Evolutionary conservation across 257 asterid genomes (phyloP), one percentile per base, ranked within the genome.

Genomic region (Ballota nigra): DNA sequence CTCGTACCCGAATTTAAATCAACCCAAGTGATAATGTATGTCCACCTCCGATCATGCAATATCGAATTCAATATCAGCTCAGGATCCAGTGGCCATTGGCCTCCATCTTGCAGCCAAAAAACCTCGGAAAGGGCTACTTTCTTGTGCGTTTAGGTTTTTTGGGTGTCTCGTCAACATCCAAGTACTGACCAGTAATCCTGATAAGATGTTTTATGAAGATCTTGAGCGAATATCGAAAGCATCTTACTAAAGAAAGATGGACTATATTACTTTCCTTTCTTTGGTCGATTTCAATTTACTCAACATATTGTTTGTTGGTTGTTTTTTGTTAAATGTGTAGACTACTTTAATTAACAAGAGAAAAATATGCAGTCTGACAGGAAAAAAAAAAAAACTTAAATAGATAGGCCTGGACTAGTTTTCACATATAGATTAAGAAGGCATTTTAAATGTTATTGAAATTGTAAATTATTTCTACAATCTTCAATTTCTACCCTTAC

Each of bases 121-220:
- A 12, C 7, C 26, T 8, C 9, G 15, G 49, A 23, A 5, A 11
- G 12, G 24, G 34, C 23, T 13, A 47, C 24, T 60, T 52, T 1
- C 15, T n/a, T 53, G 11, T 65, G 58, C 22, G 55, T 53, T 67
- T 75, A 3, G 53, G 1, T 43, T 13, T 5, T 55, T n/a, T 15
- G 69, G 29, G 68, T 6, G 38, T 28, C 65, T 7, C 76, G 38
- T 86, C 95, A 53, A 83, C 38, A 78, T 90, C 95, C 80, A 33
- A 40, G 76, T 85, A 92, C 81, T 85, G 91, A 40, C 97, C 97
- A 0, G 96, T 90, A 61, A 81, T 81, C 90, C 97, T 92, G 83
- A 60, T 8, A 68, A 59, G 45, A 78, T 34, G 41, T 9, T 3
- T 64, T 11, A 11, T 1, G n/a, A 16, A 31, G 22, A 47, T 22